Percentiles rank a stretch among this genome's conserved stretches.
These are phyloP conservation scores for Rhododendron ferrugineum DNA, from an alignment of 148 eudicot species.

Conservation along the genomic window DNA sequence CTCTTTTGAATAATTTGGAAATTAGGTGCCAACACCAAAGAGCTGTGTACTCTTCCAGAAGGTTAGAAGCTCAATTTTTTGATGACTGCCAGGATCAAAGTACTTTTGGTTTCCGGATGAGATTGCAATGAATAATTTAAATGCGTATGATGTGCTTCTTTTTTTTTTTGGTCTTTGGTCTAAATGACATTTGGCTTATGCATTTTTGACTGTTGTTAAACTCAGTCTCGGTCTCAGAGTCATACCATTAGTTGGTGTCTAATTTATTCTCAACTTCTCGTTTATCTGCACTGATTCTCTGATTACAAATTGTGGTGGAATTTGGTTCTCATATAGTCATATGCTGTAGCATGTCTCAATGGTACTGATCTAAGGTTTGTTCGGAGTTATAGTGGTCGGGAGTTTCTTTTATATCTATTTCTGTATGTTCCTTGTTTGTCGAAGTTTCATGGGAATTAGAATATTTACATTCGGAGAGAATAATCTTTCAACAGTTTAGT, in stretches of 20 bases:
- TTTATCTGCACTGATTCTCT: neutral
- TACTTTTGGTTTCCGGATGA: neutral
- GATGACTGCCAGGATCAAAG: neutral
- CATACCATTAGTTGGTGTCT: neutral
- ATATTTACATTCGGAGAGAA: neutral
- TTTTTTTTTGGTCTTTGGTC: neutral
- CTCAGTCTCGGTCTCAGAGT: neutral
- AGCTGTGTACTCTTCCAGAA: conserved; percentile 6
- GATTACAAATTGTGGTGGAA: neutral
- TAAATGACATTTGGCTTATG: neutral
- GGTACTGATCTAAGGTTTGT: neutral
- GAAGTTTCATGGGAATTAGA: neutral
- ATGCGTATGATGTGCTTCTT: neutral
- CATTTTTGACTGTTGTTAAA: neutral
- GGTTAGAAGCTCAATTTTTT: neutral
- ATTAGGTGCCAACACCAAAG: neutral
- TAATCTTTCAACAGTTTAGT: neutral
- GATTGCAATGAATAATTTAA: neutral
- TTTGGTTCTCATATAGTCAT: neutral
- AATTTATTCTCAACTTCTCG: conserved; percentile 1
- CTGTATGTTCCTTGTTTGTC: neutral
- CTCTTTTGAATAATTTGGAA: neutral
- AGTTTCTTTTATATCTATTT: neutral
- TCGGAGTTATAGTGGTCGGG: neutral
- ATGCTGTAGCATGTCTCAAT: neutral